phyloP scores from a whole-genome alignment of 2,329 filamentous ascomycete species.

The Fusarium sp. region DNA sequence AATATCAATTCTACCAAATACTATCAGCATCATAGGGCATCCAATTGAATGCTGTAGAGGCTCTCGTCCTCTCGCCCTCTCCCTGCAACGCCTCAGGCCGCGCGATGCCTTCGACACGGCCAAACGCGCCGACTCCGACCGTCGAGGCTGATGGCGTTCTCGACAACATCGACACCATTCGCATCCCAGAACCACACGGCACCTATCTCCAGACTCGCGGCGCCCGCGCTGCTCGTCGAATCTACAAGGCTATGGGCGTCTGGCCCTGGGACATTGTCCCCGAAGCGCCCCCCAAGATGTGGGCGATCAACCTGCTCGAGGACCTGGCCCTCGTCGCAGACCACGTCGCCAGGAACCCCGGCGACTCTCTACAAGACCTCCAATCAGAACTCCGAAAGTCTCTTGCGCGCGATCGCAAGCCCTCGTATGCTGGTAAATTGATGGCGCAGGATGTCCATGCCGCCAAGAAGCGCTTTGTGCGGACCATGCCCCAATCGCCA shows the following conservation, averaged over 20 bases:
- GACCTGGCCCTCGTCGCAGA: slow-evolving; percentile 45
- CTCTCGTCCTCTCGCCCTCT: slow-evolving; percentile 13
- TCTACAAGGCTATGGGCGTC: slow-evolving; percentile 44
- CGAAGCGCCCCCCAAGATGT: slow-evolving; percentile 46
- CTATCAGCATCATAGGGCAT: neutral
- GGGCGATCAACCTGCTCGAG: slow-evolving; percentile 47
- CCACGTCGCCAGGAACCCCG: slow-evolving; percentile 44
- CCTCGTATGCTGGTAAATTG: slow-evolving; percentile 46
- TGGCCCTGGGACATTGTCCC: slow-evolving; percentile 48
- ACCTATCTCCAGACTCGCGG: slow-evolving; percentile 42
- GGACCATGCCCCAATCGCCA: slow-evolving; percentile 37
- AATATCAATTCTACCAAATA: neutral
- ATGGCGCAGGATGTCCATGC: slow-evolving; percentile 47
- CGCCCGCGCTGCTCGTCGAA: slow-evolving; percentile 43
- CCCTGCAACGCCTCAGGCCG: slow-evolving; percentile 10
- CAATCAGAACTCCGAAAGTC: slow-evolving; percentile 43
- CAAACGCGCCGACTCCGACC: slow-evolving; percentile 36
- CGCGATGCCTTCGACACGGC: slow-evolving; percentile 43
- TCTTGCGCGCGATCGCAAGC: slow-evolving; percentile 45
- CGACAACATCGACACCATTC: slow-evolving; percentile 42
- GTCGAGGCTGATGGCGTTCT: slow-evolving; percentile 36
- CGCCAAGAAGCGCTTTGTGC: slow-evolving; percentile 46
- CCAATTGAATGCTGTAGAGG: slow-evolving; percentile 29
- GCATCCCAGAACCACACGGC: slow-evolving; percentile 45
- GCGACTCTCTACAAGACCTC: slow-evolving; percentile 43